Base-by-base conservation (phyloP, 768 basidiomycete species). In the Boletus insuetus region DNA sequence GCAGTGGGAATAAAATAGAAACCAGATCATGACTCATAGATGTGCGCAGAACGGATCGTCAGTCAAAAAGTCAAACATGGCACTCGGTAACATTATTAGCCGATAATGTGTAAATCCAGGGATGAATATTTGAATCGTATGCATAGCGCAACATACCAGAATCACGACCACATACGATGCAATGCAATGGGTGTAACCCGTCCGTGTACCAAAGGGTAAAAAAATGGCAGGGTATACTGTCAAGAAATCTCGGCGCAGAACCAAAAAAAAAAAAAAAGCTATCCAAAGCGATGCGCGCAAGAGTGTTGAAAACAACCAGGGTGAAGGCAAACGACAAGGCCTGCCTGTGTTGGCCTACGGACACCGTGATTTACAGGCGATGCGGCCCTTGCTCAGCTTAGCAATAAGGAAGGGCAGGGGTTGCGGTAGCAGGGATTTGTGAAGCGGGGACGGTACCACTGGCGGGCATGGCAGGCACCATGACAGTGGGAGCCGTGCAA, bases 321-420 rank as follows among this genome's bases (percentile, higher is more conserved):
- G 34, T 39, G 38, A 26, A 46, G 56, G 49, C 41, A 58, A 65
- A 63, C 51, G 50, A 71, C 68, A 63, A 60, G 68, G 49, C 65
- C 68, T 39, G 69, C 62, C 60, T 61, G 64, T 59, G 49, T 61
- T 47, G 46, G 47, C 65, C 59, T 51, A 49, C 49, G 49, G 40
- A 37, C 55, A n/a, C 52, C 43, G n/a, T n/a, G 35, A 32, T 54
- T 34, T 50, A 54, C 60, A 50, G 46, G 22, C 34, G 17, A 47
- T 17, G 9, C 6, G n/a, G 12, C 41, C n/a, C 29, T 6, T 42
- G 38, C 20, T 46, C 35, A 41, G 17, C 48, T 32, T 83, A 80
- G 68, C 82, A 84, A 62, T 57, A 83, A 41, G 80, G 80, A 16
- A 82, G 20, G 20, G 64, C 61, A 19, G 69, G 65, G 3, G 61